Evolutionary conservation across 345 rosid genomes (phyloP), one percentile per base, ranked within the genome.

Genomic region (Abelmoschus esculentus): DNA sequence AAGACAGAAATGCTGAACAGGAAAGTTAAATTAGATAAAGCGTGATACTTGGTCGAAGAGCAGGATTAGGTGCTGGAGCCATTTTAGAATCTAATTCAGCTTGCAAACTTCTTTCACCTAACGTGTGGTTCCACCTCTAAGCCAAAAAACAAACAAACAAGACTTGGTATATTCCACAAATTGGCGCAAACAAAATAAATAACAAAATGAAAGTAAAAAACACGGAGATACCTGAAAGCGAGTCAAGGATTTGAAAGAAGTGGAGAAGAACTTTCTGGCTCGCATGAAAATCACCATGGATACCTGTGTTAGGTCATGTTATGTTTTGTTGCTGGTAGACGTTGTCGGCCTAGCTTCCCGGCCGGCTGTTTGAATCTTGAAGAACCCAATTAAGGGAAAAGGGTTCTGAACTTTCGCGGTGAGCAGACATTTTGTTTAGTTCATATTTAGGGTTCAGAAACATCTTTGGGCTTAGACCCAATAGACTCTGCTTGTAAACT

Each of bases 221-320:
- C 62, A 67, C 40, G 19, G 7, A 64, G 32, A 44, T 62, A 89
- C 95, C 95, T 81, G 83, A 26, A 76, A 75, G 67, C 59, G 49
- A 14, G 79, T 13, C 13, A 88, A 67, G 40, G 83, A 73, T 69
- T 74, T 80, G 75, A 88, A 77, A 12, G 83, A 85, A 73, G 80
- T 72, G 7, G 72, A 42, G 4, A 76, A 29, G 76, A 64, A 53
- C 60, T 64, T 73, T 69, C 69, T 83, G 58, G 77, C 69, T 57
- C 72, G 81, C 47, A 74, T 28, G 46, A 77, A 63, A 38, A 67
- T 61, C 69, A 83, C 87, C 93, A 84, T 89, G 63, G 42, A 29
- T 58, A 55, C 66, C 50, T 28, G 34, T 66, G 81, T 59, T n/a
- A 18, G 13, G 31, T 10, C 68, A 42, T 42, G n/a, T 62, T 62